Conservation (phyloP, 179 eudicot species). For the Amaranthus tricolor region DNA sequence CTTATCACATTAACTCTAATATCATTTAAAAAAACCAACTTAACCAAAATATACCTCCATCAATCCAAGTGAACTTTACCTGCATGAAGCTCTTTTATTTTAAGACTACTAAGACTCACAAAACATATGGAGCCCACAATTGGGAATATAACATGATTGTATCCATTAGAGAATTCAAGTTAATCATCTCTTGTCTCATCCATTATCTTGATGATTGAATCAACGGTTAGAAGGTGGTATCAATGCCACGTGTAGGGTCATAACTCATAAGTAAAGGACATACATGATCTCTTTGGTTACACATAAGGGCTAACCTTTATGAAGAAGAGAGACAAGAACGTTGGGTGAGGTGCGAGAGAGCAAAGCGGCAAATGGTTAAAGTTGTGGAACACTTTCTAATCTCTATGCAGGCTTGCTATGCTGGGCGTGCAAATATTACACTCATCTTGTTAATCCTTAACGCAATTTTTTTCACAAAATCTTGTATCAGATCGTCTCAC, state of each 20-base stretch:
- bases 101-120: conserved; percentile 17
- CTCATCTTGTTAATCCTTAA: too few species aligned
- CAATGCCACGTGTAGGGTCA: conserved; percentile 18
- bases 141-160: conserved; percentile 21
- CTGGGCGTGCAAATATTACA: conserved; percentile 12
- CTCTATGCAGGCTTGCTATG: conserved; percentile 19
- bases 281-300: conserved; percentile 13
- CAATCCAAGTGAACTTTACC: conserved; percentile 13
- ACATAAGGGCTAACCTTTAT: neutral
- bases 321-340: conserved; percentile 16
- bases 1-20: too few species aligned
- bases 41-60: neutral
- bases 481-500: too few species aligned
- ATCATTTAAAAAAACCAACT: too few species aligned
- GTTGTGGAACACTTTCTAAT: neutral
- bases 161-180: conserved; percentile 20
- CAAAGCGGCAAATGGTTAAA: conserved; percentile 20
- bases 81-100: conserved; percentile 1
- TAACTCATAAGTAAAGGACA: neutral
- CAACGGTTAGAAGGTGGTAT: conserved; percentile 20
- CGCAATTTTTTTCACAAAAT: too few species aligned
- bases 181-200: conserved; percentile 21
- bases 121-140: conserved; percentile 22
- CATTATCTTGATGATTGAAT: conserved; percentile 5
- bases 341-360: conserved; percentile 11